Conservation (phyloP, 495 filamentous ascomycete species). For the Neurospora pannonica region DNA sequence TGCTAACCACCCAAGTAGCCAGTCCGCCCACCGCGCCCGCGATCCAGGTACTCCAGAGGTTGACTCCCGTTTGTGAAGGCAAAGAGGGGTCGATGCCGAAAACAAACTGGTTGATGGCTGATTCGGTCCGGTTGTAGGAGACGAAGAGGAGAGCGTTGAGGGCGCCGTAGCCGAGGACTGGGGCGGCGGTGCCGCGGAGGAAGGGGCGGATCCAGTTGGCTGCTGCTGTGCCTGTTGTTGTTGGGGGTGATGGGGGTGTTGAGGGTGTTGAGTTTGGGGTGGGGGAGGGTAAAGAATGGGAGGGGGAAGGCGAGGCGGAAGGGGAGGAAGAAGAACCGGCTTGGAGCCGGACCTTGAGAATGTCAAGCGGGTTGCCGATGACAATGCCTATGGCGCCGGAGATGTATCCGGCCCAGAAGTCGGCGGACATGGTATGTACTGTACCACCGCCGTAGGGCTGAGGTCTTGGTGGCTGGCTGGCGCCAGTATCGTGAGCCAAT, state of each 20-base stretch:
- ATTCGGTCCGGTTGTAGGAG: conserved; percentile 69
- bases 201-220: conserved; percentile 30
- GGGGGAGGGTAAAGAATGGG: conserved; percentile 66
- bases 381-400: conserved; percentile 75
- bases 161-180: conserved; percentile 77
- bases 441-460: not conserved
- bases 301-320: conserved; percentile 39
- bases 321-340: conserved; percentile 28
- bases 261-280: conserved; percentile 68
- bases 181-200: conserved; percentile 60
- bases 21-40: conserved; percentile 72
- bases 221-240: conserved; percentile 48
- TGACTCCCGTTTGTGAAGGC: conserved; percentile 9
- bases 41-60: conserved; percentile 53
- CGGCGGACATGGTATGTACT: conserved; percentile 52
- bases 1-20: conserved; percentile 69
- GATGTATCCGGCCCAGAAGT: conserved; percentile 82
- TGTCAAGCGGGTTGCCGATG: conserved; percentile 79
- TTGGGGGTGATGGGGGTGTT: too few relatives aligned
- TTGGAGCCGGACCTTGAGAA: conserved; percentile 78
- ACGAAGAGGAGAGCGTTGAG: conserved; percentile 83
- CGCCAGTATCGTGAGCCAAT: not conserved
- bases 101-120: conserved; percentile 39
- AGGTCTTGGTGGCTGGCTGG: not conserved
- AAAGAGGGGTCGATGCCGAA: conserved; percentile 1